Base-by-base conservation (phyloP, 192 early-diverging fungal genomes). In the Ambispora gerdemannii region DNA sequence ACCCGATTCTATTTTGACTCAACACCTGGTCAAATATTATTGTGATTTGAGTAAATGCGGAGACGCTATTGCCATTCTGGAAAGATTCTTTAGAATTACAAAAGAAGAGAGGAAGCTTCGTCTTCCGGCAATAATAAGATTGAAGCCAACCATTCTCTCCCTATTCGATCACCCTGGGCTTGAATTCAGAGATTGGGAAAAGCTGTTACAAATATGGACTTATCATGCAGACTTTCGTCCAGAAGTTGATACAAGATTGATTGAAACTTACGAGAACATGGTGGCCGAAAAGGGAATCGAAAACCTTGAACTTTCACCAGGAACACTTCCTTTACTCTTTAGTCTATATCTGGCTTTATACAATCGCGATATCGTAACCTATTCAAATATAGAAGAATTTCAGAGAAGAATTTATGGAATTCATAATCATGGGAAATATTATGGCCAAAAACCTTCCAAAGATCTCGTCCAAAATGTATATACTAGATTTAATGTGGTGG, bases 21-120 rank as follows among this genome's bases (percentile, higher is more conserved):
- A 69, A 56, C 50, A 13, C 22, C 56, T 56, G 28, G 50, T 4
- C 19, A 69, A 69, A 43, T 34, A 30, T 6, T n/a, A 70, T 20
- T 43, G 36, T 30, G 13, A 31, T n/a, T 31, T 28, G 10, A 27
- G 47, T 19, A 33, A 55, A 19, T 59, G 56, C 2, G 68, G 59
- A 28, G 56, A 60, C 22, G 32, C 50, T 20, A n/a, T n/a, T n/a
- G n/a, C n/a, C n/a, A n/a, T n/a, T n/a, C n/a, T n/a, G 13, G 36
- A 25, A 59, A 60, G 32, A 20, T 13, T 10, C 3, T 22, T 43
- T n/a, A 11, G 11, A 35, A 34, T 49, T 28, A 27, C 1, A 51
- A 59, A 33, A 32, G 50, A 59, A 49, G 17, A 43, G 13, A 49
- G 43, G 38, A 43, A 55, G n/a, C 10, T 27, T 59, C 38, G 50